These are phyloP conservation scores for Geum urbanum DNA, from an alignment of 306 rosid genomes.

Conservation along the genomic window DNA sequence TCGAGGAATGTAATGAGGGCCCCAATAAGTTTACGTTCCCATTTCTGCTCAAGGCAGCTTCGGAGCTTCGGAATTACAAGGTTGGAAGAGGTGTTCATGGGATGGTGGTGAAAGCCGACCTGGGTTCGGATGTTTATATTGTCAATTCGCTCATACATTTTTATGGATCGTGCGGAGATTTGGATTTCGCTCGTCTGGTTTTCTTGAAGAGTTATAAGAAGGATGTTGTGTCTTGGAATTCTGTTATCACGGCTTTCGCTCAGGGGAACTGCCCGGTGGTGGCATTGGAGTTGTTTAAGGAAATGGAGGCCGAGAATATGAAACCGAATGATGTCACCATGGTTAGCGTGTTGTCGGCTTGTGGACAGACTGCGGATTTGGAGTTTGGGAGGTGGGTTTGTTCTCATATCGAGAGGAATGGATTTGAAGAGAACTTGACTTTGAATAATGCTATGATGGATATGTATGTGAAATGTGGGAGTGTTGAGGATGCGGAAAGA, in stretches of 20 bases:
- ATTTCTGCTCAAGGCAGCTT: slow-evolving; percentile 60
- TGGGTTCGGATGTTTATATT: slow-evolving; percentile 43
- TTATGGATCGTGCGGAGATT: slow-evolving; percentile 49
- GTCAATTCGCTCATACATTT: slow-evolving; percentile 53
- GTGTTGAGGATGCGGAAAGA: slow-evolving; percentile 39
- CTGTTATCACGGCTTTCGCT: slow-evolving; percentile 45
- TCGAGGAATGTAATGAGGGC: slow-evolving; percentile 28
- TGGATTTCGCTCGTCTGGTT: slow-evolving; percentile 40
- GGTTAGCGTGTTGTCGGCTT: slow-evolving; percentile 57
- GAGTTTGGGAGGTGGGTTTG: slow-evolving; percentile 65
- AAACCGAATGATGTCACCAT: slow-evolving; percentile 55
- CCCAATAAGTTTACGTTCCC: slow-evolving; percentile 61
- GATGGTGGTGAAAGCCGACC: slow-evolving; percentile 45
- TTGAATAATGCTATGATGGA: slow-evolving; percentile 61
- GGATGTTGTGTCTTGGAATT: slow-evolving; percentile 66
- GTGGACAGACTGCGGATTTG: slow-evolving; percentile 50
- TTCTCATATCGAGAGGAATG: slow-evolving; percentile 39
- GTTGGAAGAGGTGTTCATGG: slow-evolving; percentile 53
- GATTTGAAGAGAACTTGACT: slow-evolving; percentile 39
- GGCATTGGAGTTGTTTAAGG: slow-evolving; percentile 45
- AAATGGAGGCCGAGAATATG: slow-evolving; percentile 45
- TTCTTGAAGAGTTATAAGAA: slow-evolving; percentile 36
- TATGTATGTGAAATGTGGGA: slow-evolving; percentile 58
- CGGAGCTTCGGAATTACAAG: slow-evolving; percentile 37
- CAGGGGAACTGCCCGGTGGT: slow-evolving; percentile 40